A percentile compares a stretch with the other conserved stretches of the same genome.
Conservation (phyloP, 495 filamentous ascomycete species). For the Alectoria sarmentosa region DNA sequence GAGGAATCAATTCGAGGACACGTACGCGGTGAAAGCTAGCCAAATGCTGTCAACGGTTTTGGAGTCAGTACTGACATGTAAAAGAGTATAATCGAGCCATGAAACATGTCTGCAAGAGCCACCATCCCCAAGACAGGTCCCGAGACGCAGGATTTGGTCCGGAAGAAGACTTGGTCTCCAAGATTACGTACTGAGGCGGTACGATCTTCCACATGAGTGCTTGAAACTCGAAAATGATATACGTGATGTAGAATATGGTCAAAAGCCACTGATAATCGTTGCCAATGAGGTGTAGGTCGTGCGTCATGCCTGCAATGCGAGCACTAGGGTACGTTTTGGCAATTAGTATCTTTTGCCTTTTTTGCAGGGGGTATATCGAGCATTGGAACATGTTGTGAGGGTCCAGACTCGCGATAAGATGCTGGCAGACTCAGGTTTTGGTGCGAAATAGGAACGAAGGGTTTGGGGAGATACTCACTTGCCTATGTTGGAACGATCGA, state of each 20-base stretch:
- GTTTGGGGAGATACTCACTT: conserved; percentile 30
- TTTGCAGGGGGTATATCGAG: neutral
- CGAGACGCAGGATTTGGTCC: neutral
- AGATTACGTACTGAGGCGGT: conserved; percentile 38
- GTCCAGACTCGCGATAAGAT: neutral
- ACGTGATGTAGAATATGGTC: conserved; percentile 67
- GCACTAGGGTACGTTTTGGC: conserved; percentile 30
- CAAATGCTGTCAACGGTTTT: conserved; percentile 28
- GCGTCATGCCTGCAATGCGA: conserved; percentile 51
- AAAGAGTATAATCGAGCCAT: neutral
- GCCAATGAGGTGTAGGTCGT: conserved; percentile 45
- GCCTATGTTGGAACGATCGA: conserved; percentile 66
- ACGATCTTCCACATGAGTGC: conserved; percentile 67
- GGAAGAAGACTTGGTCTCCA: neutral
- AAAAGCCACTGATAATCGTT: conserved; percentile 62
- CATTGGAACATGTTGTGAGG: neutral
- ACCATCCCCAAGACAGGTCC: neutral
- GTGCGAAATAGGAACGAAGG: neutral
- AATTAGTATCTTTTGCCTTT: neutral
- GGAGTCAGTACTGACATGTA: neutral
- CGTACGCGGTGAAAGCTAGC: conserved; percentile 38
- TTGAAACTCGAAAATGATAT: conserved; percentile 59
- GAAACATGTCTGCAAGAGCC: neutral
- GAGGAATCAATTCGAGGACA: neutral
- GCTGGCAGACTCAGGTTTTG: neutral